Base-by-base conservation (phyloP, 192 early-diverging fungal genomes). In the Haplosporangium gracile region DNA sequence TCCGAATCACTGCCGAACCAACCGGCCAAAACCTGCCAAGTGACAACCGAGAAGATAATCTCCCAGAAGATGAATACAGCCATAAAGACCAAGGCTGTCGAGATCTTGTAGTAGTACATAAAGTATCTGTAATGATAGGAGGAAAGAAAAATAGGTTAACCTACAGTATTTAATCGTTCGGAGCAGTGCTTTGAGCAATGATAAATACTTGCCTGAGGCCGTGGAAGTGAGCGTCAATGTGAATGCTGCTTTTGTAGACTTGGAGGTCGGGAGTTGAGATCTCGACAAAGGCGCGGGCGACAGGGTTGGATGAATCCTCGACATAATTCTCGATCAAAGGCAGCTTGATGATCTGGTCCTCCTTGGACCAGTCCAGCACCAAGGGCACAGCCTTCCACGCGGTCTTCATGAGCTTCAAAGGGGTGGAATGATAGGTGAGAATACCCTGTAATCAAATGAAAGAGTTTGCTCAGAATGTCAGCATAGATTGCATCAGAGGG, bases 211-310 rank as follows among this genome's bases (percentile, higher is more conserved):
- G 90, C 92, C 92, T 68, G 24, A 93, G 87, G 24, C 92, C 92
- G 74, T 87, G 82, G 75, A 93, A 92, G 74, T 91, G 90, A 32
- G 92, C 92, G 79, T 88, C 89, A 42, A 93, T 87, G 32, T 88
- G 77, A 55, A 93, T 88, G 32, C 89, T 70, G 32, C 87, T 90
- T 39, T 82, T 87, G 73, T 93, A 93, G 4, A 90, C 84, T 68
- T 92, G 90, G 8, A 92, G 73, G 6, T 73, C 74, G 24, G 82
- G 88, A n/a, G 82, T 82, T 0, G 90, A 91, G 18, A 93, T 74
- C 9, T 88, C 51, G 15, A 93, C 69, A 26, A 72, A 74, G 39
- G 90, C 92, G 26, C 91, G 73, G 4, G 85, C 82, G 5, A 92
- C 83, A 43, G 90, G 90, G 16, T 89, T 88, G 39, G 81, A 79